phyloP scores from a whole-genome alignment of 164 flowering plant species.

The Vitis cinerea region DNA sequence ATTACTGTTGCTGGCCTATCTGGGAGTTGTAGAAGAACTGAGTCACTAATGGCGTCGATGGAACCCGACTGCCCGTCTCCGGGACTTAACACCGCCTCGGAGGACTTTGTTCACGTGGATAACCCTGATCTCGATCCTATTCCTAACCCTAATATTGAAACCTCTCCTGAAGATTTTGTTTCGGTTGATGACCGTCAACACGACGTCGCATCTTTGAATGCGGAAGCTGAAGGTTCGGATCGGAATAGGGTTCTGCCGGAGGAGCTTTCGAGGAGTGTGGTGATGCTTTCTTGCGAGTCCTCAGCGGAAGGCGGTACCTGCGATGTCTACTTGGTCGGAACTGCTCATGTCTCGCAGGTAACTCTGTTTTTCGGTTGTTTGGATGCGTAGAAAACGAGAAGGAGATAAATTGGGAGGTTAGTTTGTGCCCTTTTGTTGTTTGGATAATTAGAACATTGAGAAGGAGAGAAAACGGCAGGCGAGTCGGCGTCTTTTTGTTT shows the following conservation, averaged over 20 bases:
- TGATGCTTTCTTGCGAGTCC: slow-evolving; percentile 65
- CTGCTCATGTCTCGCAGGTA: slow-evolving; percentile 91
- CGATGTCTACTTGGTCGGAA: slow-evolving; percentile 78
- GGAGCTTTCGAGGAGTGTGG: slow-evolving; percentile 54
- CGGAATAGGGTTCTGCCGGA: slow-evolving; percentile 39
- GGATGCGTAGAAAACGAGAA: too few relatives aligned
- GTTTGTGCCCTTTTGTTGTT: too few relatives aligned
- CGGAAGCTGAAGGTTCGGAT: slow-evolving; percentile 16
- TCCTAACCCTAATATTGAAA: slow-evolving; percentile 8
- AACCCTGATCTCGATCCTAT: slow-evolving; percentile 12
- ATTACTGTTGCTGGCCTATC: neutral
- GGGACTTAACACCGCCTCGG: slow-evolving; percentile 6
- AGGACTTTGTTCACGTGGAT: slow-evolving; percentile 37
- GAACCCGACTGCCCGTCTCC: slow-evolving; percentile 11
- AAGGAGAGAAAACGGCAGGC: too few relatives aligned
- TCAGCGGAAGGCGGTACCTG: slow-evolving; percentile 64
- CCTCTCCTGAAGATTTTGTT: slow-evolving; percentile 20
- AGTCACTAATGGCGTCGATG: slow-evolving; percentile 3
- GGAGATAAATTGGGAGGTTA: too few relatives aligned
- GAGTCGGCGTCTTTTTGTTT: too few relatives aligned
- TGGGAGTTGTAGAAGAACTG: too few relatives aligned
- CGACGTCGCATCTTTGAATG: neutral
- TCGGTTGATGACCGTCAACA: neutral
- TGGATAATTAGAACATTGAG: too few relatives aligned
- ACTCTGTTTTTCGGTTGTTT: too few relatives aligned